phyloP scores from a whole-genome alignment of 2,329 filamentous ascomycete species.

The Neopestalotiopsis sp. region DNA sequence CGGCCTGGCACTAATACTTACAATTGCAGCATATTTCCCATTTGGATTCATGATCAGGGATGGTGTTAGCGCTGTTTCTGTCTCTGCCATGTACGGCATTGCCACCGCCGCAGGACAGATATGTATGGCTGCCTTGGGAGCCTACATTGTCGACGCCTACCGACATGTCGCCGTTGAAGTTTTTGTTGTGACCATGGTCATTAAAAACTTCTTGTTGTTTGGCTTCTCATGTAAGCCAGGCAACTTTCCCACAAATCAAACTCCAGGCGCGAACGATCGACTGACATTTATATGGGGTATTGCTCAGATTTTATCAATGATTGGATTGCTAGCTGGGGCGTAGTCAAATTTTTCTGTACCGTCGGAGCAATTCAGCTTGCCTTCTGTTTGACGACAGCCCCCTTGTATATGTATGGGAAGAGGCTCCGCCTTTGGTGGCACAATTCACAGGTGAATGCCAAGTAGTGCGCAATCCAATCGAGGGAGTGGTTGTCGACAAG shows the following conservation, averaged over 20 bases:
- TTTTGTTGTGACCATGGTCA: background rate
- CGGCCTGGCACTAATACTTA: background rate
- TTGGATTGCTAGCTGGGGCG: background rate
- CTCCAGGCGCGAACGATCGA: background rate
- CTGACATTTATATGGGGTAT: background rate
- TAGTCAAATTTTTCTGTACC: background rate
- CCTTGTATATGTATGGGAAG: background rate
- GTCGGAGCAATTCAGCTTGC: background rate
- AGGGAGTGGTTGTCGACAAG: too few relatives aligned
- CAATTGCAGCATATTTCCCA: background rate
- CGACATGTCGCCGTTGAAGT: background rate
- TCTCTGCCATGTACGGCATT: background rate
- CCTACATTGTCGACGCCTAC: conserved; percentile 4
- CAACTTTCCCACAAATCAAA: background rate
- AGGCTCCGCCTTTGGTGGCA: background rate
- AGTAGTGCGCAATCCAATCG: too few relatives aligned
- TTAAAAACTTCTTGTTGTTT: conserved; percentile 1
- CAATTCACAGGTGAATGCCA: too few relatives aligned
- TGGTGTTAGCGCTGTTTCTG: background rate
- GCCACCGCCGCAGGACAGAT: background rate
- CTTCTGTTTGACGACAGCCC: background rate
- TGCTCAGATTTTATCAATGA: background rate
- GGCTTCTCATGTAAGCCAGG: background rate
- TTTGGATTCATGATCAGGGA: background rate
- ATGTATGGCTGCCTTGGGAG: background rate